phyloP scores from a whole-genome alignment of 108 stramenopile species.

The Cyclotella baltica region DNA sequence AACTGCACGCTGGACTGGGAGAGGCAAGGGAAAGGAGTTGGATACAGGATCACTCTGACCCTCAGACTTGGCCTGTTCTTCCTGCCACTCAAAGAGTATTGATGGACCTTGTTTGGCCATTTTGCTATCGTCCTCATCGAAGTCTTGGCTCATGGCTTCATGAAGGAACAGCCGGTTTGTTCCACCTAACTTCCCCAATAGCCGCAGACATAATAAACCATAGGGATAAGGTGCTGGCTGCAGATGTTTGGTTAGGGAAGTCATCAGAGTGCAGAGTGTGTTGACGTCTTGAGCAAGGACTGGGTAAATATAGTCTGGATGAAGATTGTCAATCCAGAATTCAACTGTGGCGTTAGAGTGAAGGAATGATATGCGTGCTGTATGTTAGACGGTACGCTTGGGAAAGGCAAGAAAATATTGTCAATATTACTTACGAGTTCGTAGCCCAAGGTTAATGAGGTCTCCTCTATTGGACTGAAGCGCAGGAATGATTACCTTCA shows the following conservation, averaged over 20 bases:
- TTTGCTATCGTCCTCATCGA: constrained; percentile 11
- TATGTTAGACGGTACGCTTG: neutral
- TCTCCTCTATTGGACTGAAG: constrained; percentile 85
- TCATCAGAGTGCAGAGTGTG: constrained; percentile 72
- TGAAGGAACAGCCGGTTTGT: constrained; percentile 89
- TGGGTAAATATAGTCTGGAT: constrained; percentile 86
- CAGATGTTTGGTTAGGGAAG: constrained; percentile 85
- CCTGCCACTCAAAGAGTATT: constrained; percentile 44
- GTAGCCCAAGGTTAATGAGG: constrained; percentile 81
- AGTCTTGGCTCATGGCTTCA: constrained; percentile 58
- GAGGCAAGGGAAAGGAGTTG: constrained; percentile 41
- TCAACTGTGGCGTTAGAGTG: constrained; percentile 81
- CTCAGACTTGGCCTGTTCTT: neutral
- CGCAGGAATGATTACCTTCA: constrained; percentile 87
- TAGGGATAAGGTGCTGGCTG: constrained; percentile 95
- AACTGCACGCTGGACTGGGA: constrained; percentile 49
- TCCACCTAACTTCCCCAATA: constrained; percentile 95
- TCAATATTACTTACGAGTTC: neutral
- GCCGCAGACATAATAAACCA: constrained; percentile 87
- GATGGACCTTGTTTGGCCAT: constrained; percentile 21
- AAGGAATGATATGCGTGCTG: no score
- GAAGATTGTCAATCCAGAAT: constrained; percentile 97
- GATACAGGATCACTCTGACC: neutral
- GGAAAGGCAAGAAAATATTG: neutral
- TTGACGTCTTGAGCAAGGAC: constrained; percentile 69